phyloP scores from a whole-genome alignment of 495 filamentous ascomycete genomes.

The Neurospora sp. region DNA sequence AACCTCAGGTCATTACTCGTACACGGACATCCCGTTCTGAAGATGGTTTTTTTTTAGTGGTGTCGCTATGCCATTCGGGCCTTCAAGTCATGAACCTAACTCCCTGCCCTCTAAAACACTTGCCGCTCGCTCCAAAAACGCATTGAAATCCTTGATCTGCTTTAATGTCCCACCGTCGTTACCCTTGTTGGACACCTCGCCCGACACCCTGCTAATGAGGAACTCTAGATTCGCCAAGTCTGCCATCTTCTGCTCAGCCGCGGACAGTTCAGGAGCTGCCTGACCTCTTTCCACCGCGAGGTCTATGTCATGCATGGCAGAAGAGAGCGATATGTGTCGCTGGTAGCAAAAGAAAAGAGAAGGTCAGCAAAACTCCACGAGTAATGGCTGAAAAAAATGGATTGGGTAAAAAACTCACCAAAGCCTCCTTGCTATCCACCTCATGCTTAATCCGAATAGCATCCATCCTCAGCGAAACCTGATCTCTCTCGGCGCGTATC shows the following conservation, averaged over 20 bases:
- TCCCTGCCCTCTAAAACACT: conserved; percentile 35
- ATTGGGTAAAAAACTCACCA: conserved; percentile 22
- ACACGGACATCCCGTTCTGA: too few relatives aligned
- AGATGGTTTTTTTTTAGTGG: too few relatives aligned
- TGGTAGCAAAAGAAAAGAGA: conserved; percentile 15
- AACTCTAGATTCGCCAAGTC: conserved; percentile 39
- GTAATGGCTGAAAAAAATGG: not conserved
- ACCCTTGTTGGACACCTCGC: conserved; percentile 32
- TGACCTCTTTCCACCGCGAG: conserved; percentile 38
- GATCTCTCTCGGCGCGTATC: conserved; percentile 53
- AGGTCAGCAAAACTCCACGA: not conserved
- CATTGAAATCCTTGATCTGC: conserved; percentile 46
- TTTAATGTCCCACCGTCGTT: conserved; percentile 38
- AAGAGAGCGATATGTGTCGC: conserved; percentile 39
- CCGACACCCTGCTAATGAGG: conserved; percentile 35
- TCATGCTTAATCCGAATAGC: conserved; percentile 53
- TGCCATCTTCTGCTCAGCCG: conserved; percentile 27
- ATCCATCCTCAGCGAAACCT: conserved; percentile 59
- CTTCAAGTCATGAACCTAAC: not conserved
- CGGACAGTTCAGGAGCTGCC: conserved; percentile 26
- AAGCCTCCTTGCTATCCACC: conserved; percentile 33
- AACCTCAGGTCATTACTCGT: too few relatives aligned
- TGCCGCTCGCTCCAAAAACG: conserved; percentile 44
- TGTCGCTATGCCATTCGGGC: not conserved
- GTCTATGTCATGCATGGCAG: conserved; percentile 46